Percentiles rank a stretch among this genome's conserved stretches.
phyloP scores from a whole-genome alignment of 2,329 filamentous ascomycete species.

The Grosmannia clavigera region DNA sequence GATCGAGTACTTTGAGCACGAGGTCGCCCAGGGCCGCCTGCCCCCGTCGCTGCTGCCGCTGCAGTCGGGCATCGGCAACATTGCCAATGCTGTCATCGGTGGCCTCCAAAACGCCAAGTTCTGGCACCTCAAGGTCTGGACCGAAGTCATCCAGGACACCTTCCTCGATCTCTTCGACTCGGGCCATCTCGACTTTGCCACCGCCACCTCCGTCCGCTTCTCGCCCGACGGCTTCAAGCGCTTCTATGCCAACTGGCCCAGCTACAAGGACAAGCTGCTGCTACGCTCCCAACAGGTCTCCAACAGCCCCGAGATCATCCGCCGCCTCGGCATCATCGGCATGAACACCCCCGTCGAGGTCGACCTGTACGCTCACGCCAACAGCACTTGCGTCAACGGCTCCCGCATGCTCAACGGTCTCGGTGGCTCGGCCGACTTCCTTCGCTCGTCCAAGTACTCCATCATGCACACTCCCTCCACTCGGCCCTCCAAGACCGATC shows the following conservation, averaged over 20 bases:
- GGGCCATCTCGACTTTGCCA: constrained; percentile 78
- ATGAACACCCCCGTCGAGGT: constrained; percentile 95
- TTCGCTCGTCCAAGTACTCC: constrained; percentile 66
- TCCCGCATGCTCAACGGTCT: constrained; percentile 79
- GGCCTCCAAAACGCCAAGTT: constrained; percentile 73
- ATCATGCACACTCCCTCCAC: constrained; percentile 85
- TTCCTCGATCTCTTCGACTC: constrained; percentile 89
- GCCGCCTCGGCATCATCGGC: constrained; percentile 73
- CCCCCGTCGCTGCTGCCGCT: constrained; percentile 49
- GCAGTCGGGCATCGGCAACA: constrained; percentile 81
- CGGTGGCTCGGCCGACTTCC: constrained; percentile 71
- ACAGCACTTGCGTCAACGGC: constrained; percentile 82
- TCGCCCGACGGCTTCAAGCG: constrained; percentile 82
- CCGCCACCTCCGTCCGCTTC: constrained; percentile 81
- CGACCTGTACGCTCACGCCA: constrained; percentile 89
- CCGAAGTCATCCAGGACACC: constrained; percentile 82
- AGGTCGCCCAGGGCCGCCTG: constrained; percentile 66
- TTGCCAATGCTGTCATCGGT: constrained; percentile 82
- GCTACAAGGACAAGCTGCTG: constrained; percentile 69
- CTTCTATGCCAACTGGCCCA: constrained; percentile 78
- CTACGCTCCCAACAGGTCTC: constrained; percentile 80
- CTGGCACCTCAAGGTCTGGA: constrained; percentile 83
- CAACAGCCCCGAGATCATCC: constrained; percentile 84
- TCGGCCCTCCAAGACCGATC: constrained; percentile 70
- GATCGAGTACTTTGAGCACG: constrained; percentile 75